A percentile compares a stretch with the other conserved stretches of the same genome.
Evolutionary conservation across 1,284 basidiomycete species (phyloP).

Genomic region (Ceratobasidium sp.): DNA sequence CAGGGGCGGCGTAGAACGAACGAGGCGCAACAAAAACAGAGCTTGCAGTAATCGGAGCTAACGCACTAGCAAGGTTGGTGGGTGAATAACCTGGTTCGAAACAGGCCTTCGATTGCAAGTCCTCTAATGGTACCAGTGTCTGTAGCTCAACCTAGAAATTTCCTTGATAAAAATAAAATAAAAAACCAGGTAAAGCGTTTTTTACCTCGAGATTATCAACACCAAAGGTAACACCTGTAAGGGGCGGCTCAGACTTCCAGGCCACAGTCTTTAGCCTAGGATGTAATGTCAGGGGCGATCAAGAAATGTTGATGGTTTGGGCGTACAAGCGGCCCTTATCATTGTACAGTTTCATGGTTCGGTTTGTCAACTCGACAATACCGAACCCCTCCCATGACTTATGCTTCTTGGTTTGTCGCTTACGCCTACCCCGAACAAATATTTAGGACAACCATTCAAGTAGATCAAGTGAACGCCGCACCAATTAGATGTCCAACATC

Average conservation of each 20-base stretch:
- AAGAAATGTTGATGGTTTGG: background rate
- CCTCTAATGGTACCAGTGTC: slow-evolving; percentile 24
- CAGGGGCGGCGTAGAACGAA: slow-evolving; percentile 48
- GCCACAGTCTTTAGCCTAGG: slow-evolving; percentile 13
- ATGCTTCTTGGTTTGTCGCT: slow-evolving; percentile 32
- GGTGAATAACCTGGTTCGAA: slow-evolving; percentile 28
- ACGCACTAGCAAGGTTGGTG: background rate
- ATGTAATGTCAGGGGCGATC: background rate
- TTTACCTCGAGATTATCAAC: slow-evolving; percentile 34
- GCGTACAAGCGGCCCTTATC: slow-evolving; percentile 31
- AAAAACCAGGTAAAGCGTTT: too few relatives aligned
- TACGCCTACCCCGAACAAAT: slow-evolving; percentile 14
- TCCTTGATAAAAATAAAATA: background rate
- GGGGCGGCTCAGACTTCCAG: slow-evolving; percentile 35
- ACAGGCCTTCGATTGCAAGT: slow-evolving; percentile 25
- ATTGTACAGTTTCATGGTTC: slow-evolving; percentile 28
- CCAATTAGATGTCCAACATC: slow-evolving; percentile 36
- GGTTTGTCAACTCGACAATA: slow-evolving; percentile 24
- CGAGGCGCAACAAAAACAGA: slow-evolving; percentile 38
- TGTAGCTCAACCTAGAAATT: slow-evolving; percentile 32
- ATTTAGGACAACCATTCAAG: background rate
- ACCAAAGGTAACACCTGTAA: slow-evolving; percentile 27
- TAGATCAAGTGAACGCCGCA: background rate
- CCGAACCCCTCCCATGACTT: slow-evolving; percentile 38
- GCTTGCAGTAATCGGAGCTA: slow-evolving; percentile 22